Evolutionary conservation across 2,329 filamentous ascomycete genomes (phyloP), one percentile per base, ranked within the genome.

Genomic region (Diaporthe sp.): DNA sequence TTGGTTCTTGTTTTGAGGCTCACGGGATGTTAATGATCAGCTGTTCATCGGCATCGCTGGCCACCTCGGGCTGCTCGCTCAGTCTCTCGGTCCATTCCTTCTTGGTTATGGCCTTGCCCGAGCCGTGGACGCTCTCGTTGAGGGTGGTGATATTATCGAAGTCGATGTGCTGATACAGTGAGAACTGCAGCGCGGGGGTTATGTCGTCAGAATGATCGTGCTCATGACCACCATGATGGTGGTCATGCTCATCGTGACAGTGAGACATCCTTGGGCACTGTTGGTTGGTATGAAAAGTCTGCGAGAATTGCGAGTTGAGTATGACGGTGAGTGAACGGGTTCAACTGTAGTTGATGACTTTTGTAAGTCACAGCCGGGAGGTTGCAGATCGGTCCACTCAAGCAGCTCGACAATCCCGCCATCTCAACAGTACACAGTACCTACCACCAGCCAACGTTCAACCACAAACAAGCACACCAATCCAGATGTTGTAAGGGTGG

Each of bases 151-250:
- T 92, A 39, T 92, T 90, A 85, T 95, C 93, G 85, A 98, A 98
- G 83, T 96, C 92, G 84, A 99, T 95, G 83, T 98, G 94, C 78
- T 94, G 92, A 87, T 98, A 98, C 49, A 99, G 92, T 57, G 95
- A 95, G 80, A 93, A 93, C 85, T 98, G 96, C 22, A 98, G 88
- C 1, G 96, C 96, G 0, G 97, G 97, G 2, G 94, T 96, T 80
- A 98, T 91, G 87, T 98, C 96, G 86, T 98, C 94, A 63, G 91
- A 93, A 86, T 98, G 96, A 84, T 98, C 95, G 84, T 98, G 95
- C 57, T 87, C 90, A 76, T 89, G 85, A 77, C 89, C 87, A 80
- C 88, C 85, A 79, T 92, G 87, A 75, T 91, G 89, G 78, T 87
- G 85, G 78, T 87, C 75, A 53, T 79, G 84, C 82, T 85, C 85